Evolutionary conservation across 2,329 filamentous ascomycete genomes (phyloP).

Genomic region (Sarocladiaceae sp.): DNA sequence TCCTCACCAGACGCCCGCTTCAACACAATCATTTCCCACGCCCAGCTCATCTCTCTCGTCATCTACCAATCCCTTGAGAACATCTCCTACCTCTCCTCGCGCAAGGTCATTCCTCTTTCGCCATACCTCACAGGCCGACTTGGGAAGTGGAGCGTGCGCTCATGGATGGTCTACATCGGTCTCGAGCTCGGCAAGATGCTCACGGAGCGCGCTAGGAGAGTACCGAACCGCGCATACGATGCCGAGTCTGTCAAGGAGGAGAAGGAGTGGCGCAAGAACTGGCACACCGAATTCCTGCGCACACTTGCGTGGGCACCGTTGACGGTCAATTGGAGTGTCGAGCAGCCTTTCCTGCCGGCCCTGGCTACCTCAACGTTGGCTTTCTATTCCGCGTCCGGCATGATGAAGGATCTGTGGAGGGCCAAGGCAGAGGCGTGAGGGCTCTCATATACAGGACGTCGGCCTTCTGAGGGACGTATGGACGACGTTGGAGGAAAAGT

Average conservation of each 20-base stretch:
- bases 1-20: slow-evolving; percentile 29
- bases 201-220: slow-evolving; percentile 38
- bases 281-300: slow-evolving; percentile 63
- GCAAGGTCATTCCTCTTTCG: slow-evolving; percentile 62
- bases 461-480: no score
- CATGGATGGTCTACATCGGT: slow-evolving; percentile 75
- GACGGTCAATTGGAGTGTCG: slow-evolving; percentile 77
- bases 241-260: slow-evolving; percentile 19
- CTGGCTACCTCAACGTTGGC: slow-evolving; percentile 36
- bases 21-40: slow-evolving; percentile 52
- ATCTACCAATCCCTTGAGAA: slow-evolving; percentile 81
- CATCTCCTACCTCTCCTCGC: slow-evolving; percentile 68
- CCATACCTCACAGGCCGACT: slow-evolving; percentile 55
- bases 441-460: not conserved
- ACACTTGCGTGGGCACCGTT: slow-evolving; percentile 77
- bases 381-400: slow-evolving; percentile 38
- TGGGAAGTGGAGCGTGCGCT: slow-evolving; percentile 69
- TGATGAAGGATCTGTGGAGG: slow-evolving; percentile 42
- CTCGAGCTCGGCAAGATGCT: slow-evolving; percentile 68
- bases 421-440: not conserved
- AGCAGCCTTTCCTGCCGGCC: slow-evolving; percentile 42
- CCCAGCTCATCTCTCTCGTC: slow-evolving; percentile 64
- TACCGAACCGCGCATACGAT: slow-evolving; percentile 24
- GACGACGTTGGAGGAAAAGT: not conserved
- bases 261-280: slow-evolving; percentile 42